Evolutionary conservation across 2,329 filamentous ascomycete genomes (phyloP).

Genomic region (Arthrobotrys iridis): DNA sequence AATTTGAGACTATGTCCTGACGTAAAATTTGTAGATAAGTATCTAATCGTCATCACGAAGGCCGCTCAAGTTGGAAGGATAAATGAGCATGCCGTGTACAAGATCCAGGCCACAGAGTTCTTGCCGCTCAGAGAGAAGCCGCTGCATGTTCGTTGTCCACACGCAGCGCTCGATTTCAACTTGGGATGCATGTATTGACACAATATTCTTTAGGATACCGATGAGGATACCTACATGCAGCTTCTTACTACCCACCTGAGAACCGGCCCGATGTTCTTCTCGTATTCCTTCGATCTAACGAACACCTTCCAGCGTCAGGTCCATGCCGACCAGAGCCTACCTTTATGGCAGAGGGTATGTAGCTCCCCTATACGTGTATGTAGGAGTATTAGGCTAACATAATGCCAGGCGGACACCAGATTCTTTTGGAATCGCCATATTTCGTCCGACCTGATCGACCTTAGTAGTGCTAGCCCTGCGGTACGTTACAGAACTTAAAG

Average conservation of each 20-base stretch:
- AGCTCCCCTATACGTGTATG: background rate
- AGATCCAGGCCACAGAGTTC: constrained; percentile 88
- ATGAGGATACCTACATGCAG: constrained; percentile 89
- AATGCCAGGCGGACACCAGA: constrained; percentile 77
- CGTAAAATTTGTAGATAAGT: constrained; percentile 73
- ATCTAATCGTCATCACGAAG: constrained; percentile 96
- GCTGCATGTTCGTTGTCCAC: constrained; percentile 56
- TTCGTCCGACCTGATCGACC: constrained; percentile 89
- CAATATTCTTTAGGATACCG: constrained; percentile 80
- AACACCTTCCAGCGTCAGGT: constrained; percentile 96
- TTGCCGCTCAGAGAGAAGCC: constrained; percentile 83
- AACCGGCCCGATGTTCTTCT: constrained; percentile 93
- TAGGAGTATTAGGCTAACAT: background rate
- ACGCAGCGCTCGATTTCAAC: background rate
- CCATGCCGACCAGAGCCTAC: constrained; percentile 73
- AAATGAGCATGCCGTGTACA: constrained; percentile 96
- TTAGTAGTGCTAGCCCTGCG: constrained; percentile 67
- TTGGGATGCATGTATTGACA: constrained; percentile 3
- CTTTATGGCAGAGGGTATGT: constrained; percentile 79
- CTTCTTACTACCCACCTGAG: constrained; percentile 82
- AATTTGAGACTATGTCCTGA: constrained; percentile 37
- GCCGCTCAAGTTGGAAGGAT: constrained; percentile 88
- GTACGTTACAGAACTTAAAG: constrained; percentile 47
- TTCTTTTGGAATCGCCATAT: constrained; percentile 99
- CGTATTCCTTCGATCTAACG: constrained; percentile 94